These are phyloP conservation scores for Syzygium oleosum DNA, from an alignment of 345 rosid genomes.

Conservation along the genomic window DNA sequence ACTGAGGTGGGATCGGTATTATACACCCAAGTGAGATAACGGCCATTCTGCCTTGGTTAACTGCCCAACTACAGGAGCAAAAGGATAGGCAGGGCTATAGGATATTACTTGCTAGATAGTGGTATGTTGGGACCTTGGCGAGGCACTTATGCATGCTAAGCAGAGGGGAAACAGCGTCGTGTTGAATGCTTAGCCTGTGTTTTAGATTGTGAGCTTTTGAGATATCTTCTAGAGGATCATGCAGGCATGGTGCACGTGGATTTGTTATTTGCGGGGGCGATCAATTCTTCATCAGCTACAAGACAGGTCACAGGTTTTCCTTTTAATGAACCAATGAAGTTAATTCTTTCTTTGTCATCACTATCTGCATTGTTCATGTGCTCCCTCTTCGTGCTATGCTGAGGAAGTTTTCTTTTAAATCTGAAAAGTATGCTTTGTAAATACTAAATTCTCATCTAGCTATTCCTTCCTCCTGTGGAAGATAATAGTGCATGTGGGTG, in stretches of 20 bases:
- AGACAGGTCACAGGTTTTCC: not conserved
- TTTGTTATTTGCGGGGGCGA: not conserved
- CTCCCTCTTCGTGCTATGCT: not conserved
- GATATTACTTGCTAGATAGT: not conserved
- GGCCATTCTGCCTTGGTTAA: not conserved
- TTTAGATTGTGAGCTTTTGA: not conserved
- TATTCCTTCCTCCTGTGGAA: not conserved
- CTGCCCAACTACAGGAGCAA: not conserved
- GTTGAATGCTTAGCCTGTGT: not conserved
- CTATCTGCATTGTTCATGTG: not conserved
- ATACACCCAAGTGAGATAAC: not conserved
- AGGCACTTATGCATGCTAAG: not conserved
- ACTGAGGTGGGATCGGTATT: not conserved
- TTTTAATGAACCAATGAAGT: not conserved
- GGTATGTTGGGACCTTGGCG: not conserved
- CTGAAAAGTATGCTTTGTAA: not conserved
- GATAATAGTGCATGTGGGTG: not conserved
- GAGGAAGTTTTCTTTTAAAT: not conserved
- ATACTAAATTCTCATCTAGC: not conserved
- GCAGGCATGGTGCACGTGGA: not conserved
- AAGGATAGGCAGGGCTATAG: not conserved
- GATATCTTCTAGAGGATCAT: not conserved
- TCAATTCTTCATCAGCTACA: not conserved
- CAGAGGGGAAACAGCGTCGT: not conserved
- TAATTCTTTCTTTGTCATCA: not conserved